phyloP scores from a whole-genome alignment of 1,139 yeast species.

The Torulaspora pretoriensis region DNA sequence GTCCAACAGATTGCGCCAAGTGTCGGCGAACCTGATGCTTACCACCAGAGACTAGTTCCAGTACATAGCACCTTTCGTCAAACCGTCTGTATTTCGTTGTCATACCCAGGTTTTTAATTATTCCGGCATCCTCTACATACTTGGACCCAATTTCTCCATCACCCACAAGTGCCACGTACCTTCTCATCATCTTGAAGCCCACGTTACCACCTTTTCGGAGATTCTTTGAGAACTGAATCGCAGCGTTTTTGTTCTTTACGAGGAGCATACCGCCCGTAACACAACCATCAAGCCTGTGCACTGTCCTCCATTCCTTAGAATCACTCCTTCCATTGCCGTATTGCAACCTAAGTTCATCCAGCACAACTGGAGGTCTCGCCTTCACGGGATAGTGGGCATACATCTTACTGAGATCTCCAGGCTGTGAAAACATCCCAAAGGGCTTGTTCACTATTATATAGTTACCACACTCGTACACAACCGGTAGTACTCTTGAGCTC shows the following conservation, averaged over 20 bases:
- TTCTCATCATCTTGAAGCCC: conserved; percentile 35
- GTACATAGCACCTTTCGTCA: conserved; percentile 28
- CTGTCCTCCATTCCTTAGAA: conserved; percentile 24
- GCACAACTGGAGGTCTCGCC: conserved; percentile 17
- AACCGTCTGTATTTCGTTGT: conserved; percentile 22
- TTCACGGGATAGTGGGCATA: conserved; percentile 10
- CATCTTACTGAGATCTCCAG: conserved; percentile 19
- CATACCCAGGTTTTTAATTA: conserved; percentile 18
- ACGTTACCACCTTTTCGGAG: conserved; percentile 35
- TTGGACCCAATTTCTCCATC: conserved; percentile 7
- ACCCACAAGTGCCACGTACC: conserved; percentile 30
- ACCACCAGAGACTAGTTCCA: conserved; percentile 43
- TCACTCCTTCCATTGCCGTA: background rate
- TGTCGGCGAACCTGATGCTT: conserved; percentile 46
- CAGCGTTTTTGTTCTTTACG: conserved; percentile 34
- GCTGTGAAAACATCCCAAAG: conserved; percentile 27
- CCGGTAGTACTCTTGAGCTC: conserved; percentile 11
- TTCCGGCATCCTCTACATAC: conserved; percentile 11
- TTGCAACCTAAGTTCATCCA: conserved; percentile 19
- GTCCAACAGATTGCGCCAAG: conserved; percentile 22
- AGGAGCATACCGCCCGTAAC: conserved; percentile 42
- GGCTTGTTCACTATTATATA: conserved; percentile 31
- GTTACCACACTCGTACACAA: conserved; percentile 21
- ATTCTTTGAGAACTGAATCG: conserved; percentile 35
- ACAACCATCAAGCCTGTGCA: conserved; percentile 38